These are phyloP conservation scores for Tylopilus vinaceipallidus DNA, from an alignment of 768 basidiomycete genomes.

Conservation along the genomic window DNA sequence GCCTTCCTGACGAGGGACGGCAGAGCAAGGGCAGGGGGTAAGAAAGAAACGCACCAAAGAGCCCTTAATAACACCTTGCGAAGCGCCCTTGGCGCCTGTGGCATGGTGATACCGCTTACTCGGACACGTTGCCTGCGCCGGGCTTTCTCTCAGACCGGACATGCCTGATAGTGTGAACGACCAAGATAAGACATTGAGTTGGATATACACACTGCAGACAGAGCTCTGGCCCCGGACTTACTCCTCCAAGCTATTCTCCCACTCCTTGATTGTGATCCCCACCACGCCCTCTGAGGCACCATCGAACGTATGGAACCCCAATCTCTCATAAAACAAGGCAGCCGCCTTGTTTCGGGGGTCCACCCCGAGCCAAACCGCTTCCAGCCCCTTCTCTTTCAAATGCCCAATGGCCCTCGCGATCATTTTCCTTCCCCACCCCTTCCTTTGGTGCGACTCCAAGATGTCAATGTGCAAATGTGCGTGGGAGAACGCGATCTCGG, in stretches of 20 bases:
- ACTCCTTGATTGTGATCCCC: slow-evolving; percentile 51
- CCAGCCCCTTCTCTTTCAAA: slow-evolving; percentile 44
- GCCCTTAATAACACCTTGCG: no score
- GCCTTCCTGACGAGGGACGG: neutral
- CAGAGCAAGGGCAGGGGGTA: neutral
- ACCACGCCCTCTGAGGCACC: slow-evolving; percentile 49
- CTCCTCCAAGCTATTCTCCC: slow-evolving; percentile 18
- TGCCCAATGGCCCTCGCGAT: slow-evolving; percentile 53
- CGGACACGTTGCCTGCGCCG: no score
- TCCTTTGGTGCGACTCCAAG: slow-evolving; percentile 59
- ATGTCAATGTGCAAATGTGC: slow-evolving; percentile 80
- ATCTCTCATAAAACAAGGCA: slow-evolving; percentile 54
- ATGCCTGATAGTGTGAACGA: no score
- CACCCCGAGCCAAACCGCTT: slow-evolving; percentile 67
- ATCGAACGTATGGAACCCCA: slow-evolving; percentile 61
- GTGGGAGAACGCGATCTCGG: slow-evolving; percentile 61
- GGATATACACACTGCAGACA: no score
- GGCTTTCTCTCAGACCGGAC: no score
- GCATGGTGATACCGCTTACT: no score
- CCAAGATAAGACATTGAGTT: no score
- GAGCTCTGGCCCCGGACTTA: neutral
- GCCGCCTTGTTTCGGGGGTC: slow-evolving; percentile 62
- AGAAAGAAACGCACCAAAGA: neutral
- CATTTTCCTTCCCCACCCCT: slow-evolving; percentile 69
- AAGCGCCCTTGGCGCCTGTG: neutral